phyloP scores from a whole-genome alignment of 2,329 filamentous ascomycete genomes.

The Xylariaceae sp. region DNA sequence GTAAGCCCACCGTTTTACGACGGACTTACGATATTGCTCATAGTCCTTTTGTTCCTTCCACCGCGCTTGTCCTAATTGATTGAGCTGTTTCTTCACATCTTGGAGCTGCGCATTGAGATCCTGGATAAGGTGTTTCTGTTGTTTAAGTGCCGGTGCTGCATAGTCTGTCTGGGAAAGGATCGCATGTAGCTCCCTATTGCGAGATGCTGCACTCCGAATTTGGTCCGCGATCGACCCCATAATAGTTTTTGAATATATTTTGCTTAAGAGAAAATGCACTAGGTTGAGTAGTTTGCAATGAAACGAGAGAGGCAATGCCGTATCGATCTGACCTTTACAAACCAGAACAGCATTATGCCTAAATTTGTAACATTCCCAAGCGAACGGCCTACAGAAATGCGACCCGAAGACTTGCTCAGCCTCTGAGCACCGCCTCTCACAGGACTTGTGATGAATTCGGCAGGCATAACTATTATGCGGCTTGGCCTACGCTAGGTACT shows the following conservation, averaged over 20 bases:
- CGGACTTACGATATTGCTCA: conserved; percentile 58
- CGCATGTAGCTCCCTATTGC: conserved; percentile 51
- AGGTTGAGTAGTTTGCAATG: neutral
- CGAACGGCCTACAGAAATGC: too few species aligned
- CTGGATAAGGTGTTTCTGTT: conserved; percentile 52
- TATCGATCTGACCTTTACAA: too few species aligned
- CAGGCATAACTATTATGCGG: too few species aligned
- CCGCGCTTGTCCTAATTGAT: conserved; percentile 47
- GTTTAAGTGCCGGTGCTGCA: conserved; percentile 51
- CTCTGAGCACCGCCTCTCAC: too few species aligned
- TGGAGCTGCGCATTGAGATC: conserved; percentile 52
- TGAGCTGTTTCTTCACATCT: conserved; percentile 46
- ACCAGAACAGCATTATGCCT: too few species aligned
- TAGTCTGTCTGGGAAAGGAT: conserved; percentile 57
- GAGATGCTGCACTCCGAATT: conserved; percentile 48
- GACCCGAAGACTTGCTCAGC: too few species aligned
- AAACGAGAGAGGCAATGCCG: too few species aligned
- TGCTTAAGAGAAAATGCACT: neutral
- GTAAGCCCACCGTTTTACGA: conserved; percentile 58
- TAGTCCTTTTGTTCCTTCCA: conserved; percentile 57
- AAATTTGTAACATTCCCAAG: too few species aligned
- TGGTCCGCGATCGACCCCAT: conserved; percentile 41
- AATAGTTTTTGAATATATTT: neutral
- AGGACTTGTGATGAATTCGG: too few species aligned
- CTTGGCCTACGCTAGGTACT: too few species aligned